phyloP scores from a whole-genome alignment of 2,329 filamentous ascomycete genomes.

The Alternaria viburni region DNA sequence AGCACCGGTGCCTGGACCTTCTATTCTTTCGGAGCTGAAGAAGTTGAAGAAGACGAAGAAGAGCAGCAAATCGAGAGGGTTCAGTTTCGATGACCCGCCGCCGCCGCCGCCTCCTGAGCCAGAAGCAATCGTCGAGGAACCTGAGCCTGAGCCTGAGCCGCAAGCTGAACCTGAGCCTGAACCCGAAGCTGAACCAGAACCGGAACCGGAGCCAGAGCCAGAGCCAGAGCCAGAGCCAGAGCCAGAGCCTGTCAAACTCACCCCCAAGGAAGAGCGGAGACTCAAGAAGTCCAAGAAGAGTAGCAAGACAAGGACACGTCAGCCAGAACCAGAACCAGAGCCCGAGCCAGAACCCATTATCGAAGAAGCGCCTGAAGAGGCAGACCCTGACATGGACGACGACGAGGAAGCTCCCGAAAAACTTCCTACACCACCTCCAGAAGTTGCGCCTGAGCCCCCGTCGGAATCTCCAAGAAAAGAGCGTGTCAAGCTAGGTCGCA shows the following conservation, averaged over 20 bases:
- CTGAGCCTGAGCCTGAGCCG: conserved; percentile 25
- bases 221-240: conserved; percentile 32
- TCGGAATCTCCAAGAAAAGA: conserved; percentile 70
- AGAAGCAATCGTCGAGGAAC: conserved; percentile 15
- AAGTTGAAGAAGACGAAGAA: conserved; percentile 37
- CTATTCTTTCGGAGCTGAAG: conserved; percentile 25
- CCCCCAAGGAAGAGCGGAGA: conserved; percentile 7
- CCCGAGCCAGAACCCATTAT: conserved; percentile 27
- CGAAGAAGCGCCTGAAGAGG: conserved; percentile 27
- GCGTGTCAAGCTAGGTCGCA: conserved; percentile 76
- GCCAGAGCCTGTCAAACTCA: conserved; percentile 17
- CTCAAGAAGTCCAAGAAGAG: conserved; percentile 38
- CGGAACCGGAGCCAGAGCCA: conserved; percentile 26
- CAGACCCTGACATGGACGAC: conserved; percentile 33
- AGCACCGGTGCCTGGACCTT: conserved; percentile 27
- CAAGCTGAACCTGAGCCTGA: conserved; percentile 26
- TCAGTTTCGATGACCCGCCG: conserved; percentile 39
- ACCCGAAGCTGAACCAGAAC: conserved; percentile 38
- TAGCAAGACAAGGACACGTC: conserved; percentile 33
- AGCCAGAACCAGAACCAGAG: conserved; percentile 14
- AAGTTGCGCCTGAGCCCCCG: conserved; percentile 44
- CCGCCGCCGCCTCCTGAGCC: conserved; percentile 32
- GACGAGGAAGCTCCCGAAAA: conserved; percentile 42
- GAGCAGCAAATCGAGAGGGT: conserved; percentile 65
- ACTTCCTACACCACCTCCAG: conserved; percentile 58